phyloP scores from a whole-genome alignment of 257 asterid species.

The Haberlea rhodopensis region DNA sequence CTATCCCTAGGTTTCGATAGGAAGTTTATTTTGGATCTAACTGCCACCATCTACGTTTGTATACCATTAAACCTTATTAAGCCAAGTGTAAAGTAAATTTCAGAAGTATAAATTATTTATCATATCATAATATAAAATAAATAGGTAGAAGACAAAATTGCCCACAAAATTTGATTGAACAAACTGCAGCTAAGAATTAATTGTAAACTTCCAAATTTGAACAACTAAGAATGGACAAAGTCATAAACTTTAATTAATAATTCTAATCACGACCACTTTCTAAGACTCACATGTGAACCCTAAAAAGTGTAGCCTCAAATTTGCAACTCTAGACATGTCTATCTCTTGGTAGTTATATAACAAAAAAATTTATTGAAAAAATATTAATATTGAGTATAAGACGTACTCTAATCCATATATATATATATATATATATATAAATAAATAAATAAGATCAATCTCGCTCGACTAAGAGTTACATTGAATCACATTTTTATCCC shows the following conservation, averaged over 20 bases:
- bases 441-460: too few species aligned
- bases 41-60: too few species aligned
- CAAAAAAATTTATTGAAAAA: not conserved
- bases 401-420: not conserved
- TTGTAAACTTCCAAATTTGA: conserved; percentile 15
- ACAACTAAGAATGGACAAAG: conserved; percentile 17
- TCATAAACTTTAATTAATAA: not conserved
- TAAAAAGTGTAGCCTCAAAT: conserved; percentile 8
- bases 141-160: conserved; percentile 6
- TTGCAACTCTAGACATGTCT: not conserved
- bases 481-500: too few species aligned
- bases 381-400: too few species aligned
- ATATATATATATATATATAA: too few species aligned
- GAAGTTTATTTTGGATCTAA: too few species aligned
- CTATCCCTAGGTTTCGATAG: too few species aligned
- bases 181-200: conserved; percentile 12
- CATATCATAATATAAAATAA: conserved; percentile 17
- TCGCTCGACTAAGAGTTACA: too few species aligned
- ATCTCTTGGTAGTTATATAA: not conserved
- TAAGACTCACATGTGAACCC: not conserved
- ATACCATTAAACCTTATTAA: conserved; percentile 25
- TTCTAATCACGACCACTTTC: conserved; percentile 17
- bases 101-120: conserved; percentile 10
- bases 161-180: not conserved
- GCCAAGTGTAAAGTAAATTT: conserved; percentile 25